Evolutionary conservation across 768 basidiomycete genomes (phyloP), one percentile per base, ranked within the genome.

Genomic region (Suillus fuscotomentosus): DNA sequence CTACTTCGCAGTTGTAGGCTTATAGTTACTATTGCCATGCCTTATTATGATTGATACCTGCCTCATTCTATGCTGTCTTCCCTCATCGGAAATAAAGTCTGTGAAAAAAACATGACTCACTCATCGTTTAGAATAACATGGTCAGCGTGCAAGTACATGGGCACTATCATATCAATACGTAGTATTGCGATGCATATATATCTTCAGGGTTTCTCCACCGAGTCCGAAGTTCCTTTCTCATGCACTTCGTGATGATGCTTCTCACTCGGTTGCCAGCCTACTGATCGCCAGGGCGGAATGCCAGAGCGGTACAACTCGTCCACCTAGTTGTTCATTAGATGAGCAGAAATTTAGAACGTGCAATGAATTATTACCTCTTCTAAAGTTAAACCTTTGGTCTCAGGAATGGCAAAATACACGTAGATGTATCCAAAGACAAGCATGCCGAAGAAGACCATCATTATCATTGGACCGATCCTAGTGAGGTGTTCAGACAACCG

Each of bases 391-490:
- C 91, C 90, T 73, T 86, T 92, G 27, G 89, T 93, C 80, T 94
- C 93, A 24, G 92, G 92, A 55, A 94, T 85, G 73, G 87, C 84
- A 61, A 92, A 75, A 74, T 87, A 91, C 31, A 91, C 91, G 71
- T 90, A 94, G 64, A 84, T 73, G 70, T 83, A 87, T 43, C 88
- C 91, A 69, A 89, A 84, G 27, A 86, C 66, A 10, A 91, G 80
- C 85, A 89, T 86, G 61, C 89, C 88, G 72, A 85, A 90, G 82
- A 92, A 92, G 71, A 91, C 86, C 65, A 92, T 74, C 47, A 90
- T 78, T 72, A 93, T 91, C 66, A 91, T 79, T 14, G 91, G 90
- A 0, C 90, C 88, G 65, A 90, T 91, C 65, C 85, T 84, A 66
- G 11, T 27, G 20, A 56, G 6, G 22, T 9, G 34, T 56, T 53